Evolutionary conservation across 192 early-diverging fungal species (phyloP), one percentile per base, ranked within the genome.

Genomic region (Coemansia sp.): DNA sequence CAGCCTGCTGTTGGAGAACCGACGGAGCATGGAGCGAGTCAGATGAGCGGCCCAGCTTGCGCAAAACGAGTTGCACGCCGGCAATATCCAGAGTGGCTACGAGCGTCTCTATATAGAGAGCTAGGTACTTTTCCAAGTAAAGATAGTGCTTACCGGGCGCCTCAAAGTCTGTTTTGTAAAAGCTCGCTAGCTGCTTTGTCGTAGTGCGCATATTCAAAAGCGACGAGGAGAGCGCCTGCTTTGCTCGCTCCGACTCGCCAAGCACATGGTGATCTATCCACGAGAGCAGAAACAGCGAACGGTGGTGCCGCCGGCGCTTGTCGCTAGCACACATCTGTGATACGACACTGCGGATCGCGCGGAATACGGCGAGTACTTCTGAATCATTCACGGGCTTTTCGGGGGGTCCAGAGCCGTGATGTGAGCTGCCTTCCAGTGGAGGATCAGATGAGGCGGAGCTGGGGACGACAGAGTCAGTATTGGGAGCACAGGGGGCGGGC

Each of bases 151-250:
- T 80, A 49, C 82, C 82, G 0, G 82, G 75, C 38, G 75, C 67
- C 52, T 85, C 82, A 65, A 70, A 80, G n/a, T 80, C 75, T 3
- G 82, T 65, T 72, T 85, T 85, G 73, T 85, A 85, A 54, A 85
- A 85, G 29, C 75, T 74, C 12, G 82, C 78, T 11, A 85, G 75
- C 63, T 80, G 78, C 63, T 74, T 80, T 43, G 69, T 71, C 3
- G 74, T 41, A 33, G 18, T 67, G 59, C 82, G 82, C 72, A 77
- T 77, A 63, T 85, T 78, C 36, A 85, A 57, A 10, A 85, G 67
- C 31, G 72, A 60, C 42, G 61, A 41, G 20, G 76, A 68, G 40
- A 85, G 57, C 3, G 74, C 29, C 20, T 77, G 74, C 65, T 85
- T 85, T 6, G 82, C 82, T 11, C 34, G 60, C 36, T 77, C 75